Evolutionary conservation across 345 rosid species (phyloP), one percentile per base, ranked within the genome.

Genomic region (Populus nigra): DNA sequence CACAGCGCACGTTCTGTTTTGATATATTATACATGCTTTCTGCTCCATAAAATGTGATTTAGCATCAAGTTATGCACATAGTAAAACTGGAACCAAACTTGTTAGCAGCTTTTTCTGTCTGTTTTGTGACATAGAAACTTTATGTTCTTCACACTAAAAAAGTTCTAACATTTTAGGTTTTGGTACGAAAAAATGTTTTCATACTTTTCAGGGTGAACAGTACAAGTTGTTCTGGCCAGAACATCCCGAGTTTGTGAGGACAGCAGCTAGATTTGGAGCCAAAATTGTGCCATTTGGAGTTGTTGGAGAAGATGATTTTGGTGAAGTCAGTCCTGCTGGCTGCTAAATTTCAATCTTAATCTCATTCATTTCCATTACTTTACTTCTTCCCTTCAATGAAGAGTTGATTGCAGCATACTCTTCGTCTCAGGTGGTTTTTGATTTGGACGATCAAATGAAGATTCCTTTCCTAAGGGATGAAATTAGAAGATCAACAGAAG

Each of bases 201-300:
- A 17, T 68, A 43, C 33, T 62, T 80, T 76, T 45, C 87, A 91
- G 94, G 94, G 94, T 72, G 92, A 91, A 81, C 76, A 84, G 73
- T 85, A 89, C 73, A 88, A 88, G 73, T 65, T 89, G n/a, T 78
- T 89, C 74, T 91, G 94, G 92, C 91, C 94, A 16, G 81, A 87
- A 7, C 87, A 86, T 50, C 91, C 78, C 68, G 94, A 91, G 76
- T 88, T 91, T 86, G 92, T 91, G 73, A 87, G 91, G 85, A 89
- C 89, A 90, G 94, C 92, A 43, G 91, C 92, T 49, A 76, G 83
- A 31, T 89, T 89, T 74, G 94, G 90, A 15, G 94, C 92, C 75
- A 88, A 89, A 68, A 90, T 69, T 25, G 53, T 45, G 43, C 85
- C 77, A 29, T 78, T 82, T 65, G 77, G 81, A 39, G 67, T 77